Base-by-base conservation (phyloP, 1,139 yeast genomes). In the Meyerozyma elateridarum region DNA sequence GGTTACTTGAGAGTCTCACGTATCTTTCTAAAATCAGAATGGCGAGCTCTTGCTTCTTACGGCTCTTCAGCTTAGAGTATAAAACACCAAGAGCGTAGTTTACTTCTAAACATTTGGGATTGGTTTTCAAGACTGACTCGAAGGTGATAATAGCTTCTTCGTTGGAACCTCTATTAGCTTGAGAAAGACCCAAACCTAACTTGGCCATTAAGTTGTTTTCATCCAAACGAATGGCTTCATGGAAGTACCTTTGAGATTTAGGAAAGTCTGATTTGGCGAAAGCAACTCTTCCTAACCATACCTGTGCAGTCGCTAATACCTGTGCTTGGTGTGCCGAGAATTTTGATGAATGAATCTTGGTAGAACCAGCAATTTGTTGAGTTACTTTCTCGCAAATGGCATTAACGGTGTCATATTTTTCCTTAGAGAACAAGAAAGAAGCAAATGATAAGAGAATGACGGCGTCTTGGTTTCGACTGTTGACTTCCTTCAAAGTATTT, bases 111-210 rank as follows among this genome's bases (percentile, higher is more conserved):
- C 85, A 72, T 47, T 79, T 81, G 14, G 87, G 80, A 47, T 80
- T 71, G 16, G 73, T 66, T 43, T 82, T 77, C 36, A 80, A 71
- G 32, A 87, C 67, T 28, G 76, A 76, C 52, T 91, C 97, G 50
- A 85, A 83, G 0, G 95, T 80, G 42, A 89, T 70, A 39, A 82
- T 76, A 8, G 97, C 93, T 51, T 89, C 97, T 45, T 87, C 89
- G 11, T 73, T 57, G 30, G 85, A 78, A 21, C 82, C 77, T 52
- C 88, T 79, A 37, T 79, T 70, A 39, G 81, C 72, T 51, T 87
- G 91, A 3, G 95, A 76, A 54, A 87, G 93, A 0, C 95, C 96
- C 40, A 85, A 71, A 18, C 96, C 97, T 36, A 89, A 64, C 45
- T 78, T 76, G 1, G 96, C 81, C 21, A 84, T 65, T 8, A 80